Percentiles rank a stretch among this genome's conserved stretches.
phyloP scores from a whole-genome alignment of 306 rosid genomes.

The Pachyrhizus erosus region DNA sequence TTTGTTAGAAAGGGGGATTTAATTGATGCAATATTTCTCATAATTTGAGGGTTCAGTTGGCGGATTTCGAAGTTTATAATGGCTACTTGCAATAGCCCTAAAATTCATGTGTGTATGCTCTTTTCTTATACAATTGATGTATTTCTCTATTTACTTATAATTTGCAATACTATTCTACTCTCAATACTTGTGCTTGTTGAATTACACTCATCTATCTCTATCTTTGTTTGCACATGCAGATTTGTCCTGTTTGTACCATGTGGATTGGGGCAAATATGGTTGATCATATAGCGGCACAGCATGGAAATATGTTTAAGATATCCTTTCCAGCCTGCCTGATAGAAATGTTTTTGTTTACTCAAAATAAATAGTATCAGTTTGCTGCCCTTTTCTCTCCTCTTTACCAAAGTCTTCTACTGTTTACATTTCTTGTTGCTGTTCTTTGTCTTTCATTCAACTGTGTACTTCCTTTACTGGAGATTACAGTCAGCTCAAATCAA shows the following conservation, averaged over 20 bases:
- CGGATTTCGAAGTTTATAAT: constrained; percentile 11
- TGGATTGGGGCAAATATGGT: constrained; percentile 63
- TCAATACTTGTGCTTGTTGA: neutral
- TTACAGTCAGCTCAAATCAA: constrained; percentile 64
- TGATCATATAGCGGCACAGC: constrained; percentile 71
- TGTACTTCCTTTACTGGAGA: constrained; percentile 58
- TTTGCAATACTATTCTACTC: constrained; percentile 22
- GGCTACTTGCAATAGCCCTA: constrained; percentile 19
- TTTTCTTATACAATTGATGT: constrained; percentile 15
- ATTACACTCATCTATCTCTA: constrained; percentile 41
- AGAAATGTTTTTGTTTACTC: constrained; percentile 15
- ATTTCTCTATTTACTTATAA: constrained; percentile 4
- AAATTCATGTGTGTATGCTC: constrained; percentile 19
- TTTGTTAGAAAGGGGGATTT: neutral
- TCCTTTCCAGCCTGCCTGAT: constrained; percentile 54
- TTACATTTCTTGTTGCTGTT: neutral
- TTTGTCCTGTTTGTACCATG: constrained; percentile 69
- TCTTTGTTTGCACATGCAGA: constrained; percentile 54
- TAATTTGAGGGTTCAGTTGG: constrained; percentile 21
- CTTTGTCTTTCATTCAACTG: constrained; percentile 28
- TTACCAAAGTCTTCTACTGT: neutral
- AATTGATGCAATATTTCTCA: neutral
- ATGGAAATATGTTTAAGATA: constrained; percentile 64
- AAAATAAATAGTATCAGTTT: neutral
- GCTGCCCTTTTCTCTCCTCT: neutral